A percentile compares a stretch with the other conserved stretches of the same genome.
Evolutionary conservation across 2,329 filamentous ascomycete species (phyloP).

Genomic region (Penicillium paneum): DNA sequence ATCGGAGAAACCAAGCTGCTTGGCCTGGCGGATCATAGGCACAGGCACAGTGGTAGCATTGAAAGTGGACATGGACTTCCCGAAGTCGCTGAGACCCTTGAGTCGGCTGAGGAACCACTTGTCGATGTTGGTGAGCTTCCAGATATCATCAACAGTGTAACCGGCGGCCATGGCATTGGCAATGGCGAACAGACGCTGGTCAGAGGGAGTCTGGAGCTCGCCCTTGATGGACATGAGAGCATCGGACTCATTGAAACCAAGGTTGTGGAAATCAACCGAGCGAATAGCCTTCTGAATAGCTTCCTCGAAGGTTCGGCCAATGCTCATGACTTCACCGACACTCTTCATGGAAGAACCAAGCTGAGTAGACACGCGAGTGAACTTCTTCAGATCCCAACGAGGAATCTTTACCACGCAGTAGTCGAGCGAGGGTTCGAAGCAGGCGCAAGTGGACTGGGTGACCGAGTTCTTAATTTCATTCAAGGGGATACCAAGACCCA

Average conservation of each 20-base stretch:
- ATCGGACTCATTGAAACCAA: conserved; percentile 88
- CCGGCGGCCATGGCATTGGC: conserved; percentile 95
- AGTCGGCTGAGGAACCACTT: conserved; percentile 96
- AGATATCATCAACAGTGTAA: conserved; percentile 94
- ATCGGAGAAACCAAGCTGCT: conserved; percentile 92
- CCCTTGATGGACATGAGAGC: conserved; percentile 94
- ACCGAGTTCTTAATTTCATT: conserved; percentile 97
- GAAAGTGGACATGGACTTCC: conserved; percentile 70
- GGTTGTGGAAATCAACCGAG: conserved; percentile 89
- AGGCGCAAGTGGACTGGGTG: conserved; percentile 91
- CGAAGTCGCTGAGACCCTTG: conserved; percentile 86
- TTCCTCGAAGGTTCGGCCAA: conserved; percentile 94
- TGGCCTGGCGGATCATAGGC: conserved; percentile 73
- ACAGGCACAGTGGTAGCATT: conserved; percentile 63
- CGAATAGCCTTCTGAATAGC: conserved; percentile 98
- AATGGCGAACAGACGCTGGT: conserved; percentile 95
- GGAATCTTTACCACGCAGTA: conserved; percentile 99
- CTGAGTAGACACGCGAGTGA: conserved; percentile 91
- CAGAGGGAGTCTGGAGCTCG: conserved; percentile 93
- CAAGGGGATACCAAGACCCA: conserved; percentile 88
- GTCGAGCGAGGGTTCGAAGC: conserved; percentile 96
- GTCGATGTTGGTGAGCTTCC: conserved; percentile 97
- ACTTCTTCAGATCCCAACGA: conserved; percentile 98
- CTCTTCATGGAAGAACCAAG: conserved; percentile 99
- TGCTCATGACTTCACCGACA: conserved; percentile 98